These are phyloP conservation scores for Neckera pumila DNA, from an alignment of 225 moss, liverwort and hornwort genomes.

Conservation along the genomic window DNA sequence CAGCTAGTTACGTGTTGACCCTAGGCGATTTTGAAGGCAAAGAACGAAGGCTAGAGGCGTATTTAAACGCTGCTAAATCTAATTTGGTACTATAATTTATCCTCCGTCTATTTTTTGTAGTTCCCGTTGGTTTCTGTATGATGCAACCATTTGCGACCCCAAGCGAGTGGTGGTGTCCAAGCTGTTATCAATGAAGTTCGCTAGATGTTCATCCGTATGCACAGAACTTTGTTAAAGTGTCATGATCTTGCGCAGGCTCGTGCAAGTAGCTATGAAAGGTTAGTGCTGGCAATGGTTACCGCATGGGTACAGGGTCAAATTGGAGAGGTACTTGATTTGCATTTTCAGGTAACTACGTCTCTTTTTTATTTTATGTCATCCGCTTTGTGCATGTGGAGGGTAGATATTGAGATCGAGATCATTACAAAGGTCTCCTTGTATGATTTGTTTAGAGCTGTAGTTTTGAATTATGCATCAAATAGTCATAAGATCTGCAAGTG, in stretches of 20 bases:
- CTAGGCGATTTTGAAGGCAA: constrained; percentile 1
- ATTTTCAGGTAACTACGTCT: constrained; percentile 44
- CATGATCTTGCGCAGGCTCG: constrained; percentile 31
- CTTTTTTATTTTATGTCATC: background rate
- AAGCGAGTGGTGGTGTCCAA: background rate
- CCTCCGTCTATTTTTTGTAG: background rate
- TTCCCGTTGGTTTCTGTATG: background rate
- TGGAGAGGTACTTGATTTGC: constrained; percentile 30
- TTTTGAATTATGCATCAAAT: background rate
- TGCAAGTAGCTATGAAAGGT: constrained; percentile 53
- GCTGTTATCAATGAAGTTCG: background rate
- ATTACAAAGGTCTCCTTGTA: background rate
- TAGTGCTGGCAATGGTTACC: constrained; percentile 41
- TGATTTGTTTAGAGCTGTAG: background rate
- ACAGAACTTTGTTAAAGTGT: background rate
- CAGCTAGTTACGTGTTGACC: constrained; percentile 41
- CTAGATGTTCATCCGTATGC: background rate
- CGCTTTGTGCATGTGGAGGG: background rate
- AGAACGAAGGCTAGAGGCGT: constrained; percentile 13
- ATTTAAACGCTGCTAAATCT: constrained; percentile 46
- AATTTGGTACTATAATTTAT: constrained; percentile 38
- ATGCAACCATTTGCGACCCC: background rate
- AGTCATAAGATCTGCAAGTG: background rate
- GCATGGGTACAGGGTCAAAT: constrained; percentile 41
- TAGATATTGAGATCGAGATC: background rate